Percentiles rank a stretch among this genome's conserved stretches.
Evolutionary conservation across 768 basidiomycete genomes (phyloP).

Genomic region (Phylloporus scabripes): DNA sequence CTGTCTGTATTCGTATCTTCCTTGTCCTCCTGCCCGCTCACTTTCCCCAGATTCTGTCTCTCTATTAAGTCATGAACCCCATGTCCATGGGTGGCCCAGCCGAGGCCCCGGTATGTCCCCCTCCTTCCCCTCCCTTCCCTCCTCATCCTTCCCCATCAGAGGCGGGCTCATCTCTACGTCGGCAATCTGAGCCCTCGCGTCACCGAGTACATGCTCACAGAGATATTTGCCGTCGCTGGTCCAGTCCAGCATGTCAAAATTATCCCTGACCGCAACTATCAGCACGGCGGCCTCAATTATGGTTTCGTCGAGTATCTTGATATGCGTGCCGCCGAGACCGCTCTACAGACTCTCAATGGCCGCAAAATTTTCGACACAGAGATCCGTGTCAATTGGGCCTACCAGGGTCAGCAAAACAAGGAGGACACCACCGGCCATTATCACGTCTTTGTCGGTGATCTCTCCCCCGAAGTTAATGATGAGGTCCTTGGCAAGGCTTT

Average conservation of each 20-base stretch:
- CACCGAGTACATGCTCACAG: constrained; percentile 98
- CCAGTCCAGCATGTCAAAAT: constrained; percentile 99
- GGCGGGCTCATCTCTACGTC: constrained; percentile 96
- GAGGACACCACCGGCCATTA: constrained; percentile 97
- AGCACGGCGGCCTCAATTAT: constrained; percentile 98
- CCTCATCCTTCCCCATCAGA: constrained; percentile 37
- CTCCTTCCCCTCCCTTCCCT: not conserved
- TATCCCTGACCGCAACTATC: constrained; percentile 98
- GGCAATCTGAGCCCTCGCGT: constrained; percentile 97
- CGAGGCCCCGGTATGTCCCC: constrained; percentile 67
- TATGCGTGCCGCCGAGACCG: constrained; percentile 98
- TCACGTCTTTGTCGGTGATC: constrained; percentile 99
- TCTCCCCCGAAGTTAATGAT: constrained; percentile 98
- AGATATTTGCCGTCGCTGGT: constrained; percentile 95
- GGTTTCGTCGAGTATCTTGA: constrained; percentile 99
- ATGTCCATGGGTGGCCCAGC: constrained; percentile 66
- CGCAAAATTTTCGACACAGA: constrained; percentile 99
- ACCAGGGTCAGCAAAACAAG: constrained; percentile 97
- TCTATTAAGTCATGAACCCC: constrained; percentile 63
- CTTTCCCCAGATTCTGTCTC: constrained; percentile 16
- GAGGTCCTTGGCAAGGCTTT: constrained; percentile 96
- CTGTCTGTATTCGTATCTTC: constrained; percentile 21
- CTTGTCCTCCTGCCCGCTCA: constrained; percentile 1
- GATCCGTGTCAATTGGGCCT: constrained; percentile 99
- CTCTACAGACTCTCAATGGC: constrained; percentile 96